Percentiles rank a stretch among this genome's conserved stretches.
These are phyloP conservation scores for Vaccinium vitisidaea DNA, from an alignment of 148 eudicot genomes.

Conservation along the genomic window DNA sequence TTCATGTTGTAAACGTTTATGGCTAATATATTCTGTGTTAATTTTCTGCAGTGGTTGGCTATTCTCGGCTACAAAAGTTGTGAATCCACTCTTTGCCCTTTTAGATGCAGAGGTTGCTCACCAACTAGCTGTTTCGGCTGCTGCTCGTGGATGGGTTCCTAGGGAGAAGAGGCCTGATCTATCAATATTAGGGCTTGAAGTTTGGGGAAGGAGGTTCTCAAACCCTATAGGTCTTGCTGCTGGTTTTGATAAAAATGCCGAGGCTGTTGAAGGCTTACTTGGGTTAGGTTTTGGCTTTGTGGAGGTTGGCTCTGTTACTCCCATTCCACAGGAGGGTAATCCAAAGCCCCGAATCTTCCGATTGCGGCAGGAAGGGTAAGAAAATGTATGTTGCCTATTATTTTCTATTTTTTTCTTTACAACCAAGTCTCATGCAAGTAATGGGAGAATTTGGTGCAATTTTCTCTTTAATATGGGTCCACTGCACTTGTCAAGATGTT, in stretches of 20 bases:
- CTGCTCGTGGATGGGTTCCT: constrained; percentile 99
- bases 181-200: constrained; percentile 67
- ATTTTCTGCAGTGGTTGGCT: constrained; percentile 88
- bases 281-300: constrained; percentile 96
- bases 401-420: neutral
- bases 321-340: constrained; percentile 95
- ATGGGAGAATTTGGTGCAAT: constrained; percentile 1
- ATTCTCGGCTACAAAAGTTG: constrained; percentile 92
- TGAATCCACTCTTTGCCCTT: constrained; percentile 90
- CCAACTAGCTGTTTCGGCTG: constrained; percentile 76
- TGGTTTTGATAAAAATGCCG: constrained; percentile 99
- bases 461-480: neutral
- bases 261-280: constrained; percentile 98
- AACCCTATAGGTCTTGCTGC: constrained; percentile 98
- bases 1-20: neutral
- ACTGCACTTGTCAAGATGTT: constrained; percentile 3
- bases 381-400: constrained; percentile 28
- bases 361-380: constrained; percentile 84
- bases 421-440: neutral
- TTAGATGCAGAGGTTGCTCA: constrained; percentile 96
- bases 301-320: constrained; percentile 98
- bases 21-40: neutral
- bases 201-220: constrained; percentile 97
- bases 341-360: constrained; percentile 97
- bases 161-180: constrained; percentile 94